phyloP scores from a whole-genome alignment of 2,329 filamentous ascomycete genomes.

The Colletotrichum truncatum region DNA sequence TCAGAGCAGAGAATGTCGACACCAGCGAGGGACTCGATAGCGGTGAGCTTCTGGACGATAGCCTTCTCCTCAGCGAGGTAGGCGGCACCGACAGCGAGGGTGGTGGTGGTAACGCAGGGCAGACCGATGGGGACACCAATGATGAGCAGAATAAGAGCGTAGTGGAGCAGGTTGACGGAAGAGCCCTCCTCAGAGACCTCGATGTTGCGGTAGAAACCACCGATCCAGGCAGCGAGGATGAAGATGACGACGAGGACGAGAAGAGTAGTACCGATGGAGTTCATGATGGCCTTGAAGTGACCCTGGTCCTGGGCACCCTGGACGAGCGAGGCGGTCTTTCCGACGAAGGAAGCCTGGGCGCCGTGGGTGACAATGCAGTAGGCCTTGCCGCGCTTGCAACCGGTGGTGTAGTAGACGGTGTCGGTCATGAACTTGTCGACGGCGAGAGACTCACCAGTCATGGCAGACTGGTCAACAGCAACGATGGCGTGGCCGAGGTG shows the following conservation, averaged over 20 bases:
- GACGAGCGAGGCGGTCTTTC: conserved; percentile 77
- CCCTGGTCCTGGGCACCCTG: conserved; percentile 80
- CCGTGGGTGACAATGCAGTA: conserved; percentile 75
- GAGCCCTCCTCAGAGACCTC: conserved; percentile 60
- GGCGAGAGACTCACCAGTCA: conserved; percentile 82
- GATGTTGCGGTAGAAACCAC: conserved; percentile 80
- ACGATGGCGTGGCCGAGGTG: conserved; percentile 73
- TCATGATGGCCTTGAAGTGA: conserved; percentile 87
- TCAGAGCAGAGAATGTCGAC: conserved; percentile 84
- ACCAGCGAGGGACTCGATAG: conserved; percentile 79
- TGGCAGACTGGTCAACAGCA: conserved; percentile 81
- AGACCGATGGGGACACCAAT: conserved; percentile 84
- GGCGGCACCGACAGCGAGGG: conserved; percentile 79
- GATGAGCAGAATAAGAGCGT: conserved; percentile 76
- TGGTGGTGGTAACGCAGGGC: conserved; percentile 81
- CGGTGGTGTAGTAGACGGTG: conserved; percentile 80
- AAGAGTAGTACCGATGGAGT: conserved; percentile 79
- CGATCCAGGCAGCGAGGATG: conserved; percentile 80
- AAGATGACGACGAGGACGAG: conserved; percentile 82
- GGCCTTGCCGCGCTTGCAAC: conserved; percentile 83
- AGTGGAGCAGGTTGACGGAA: conserved; percentile 72
- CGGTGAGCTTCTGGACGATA: conserved; percentile 82
- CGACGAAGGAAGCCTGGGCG: conserved; percentile 79
- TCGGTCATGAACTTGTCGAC: conserved; percentile 84
- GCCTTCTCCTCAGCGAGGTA: conserved; percentile 82